Evolutionary conservation across 2,329 filamentous ascomycete genomes (phyloP).

Genomic region (Anisogramma anomala): DNA sequence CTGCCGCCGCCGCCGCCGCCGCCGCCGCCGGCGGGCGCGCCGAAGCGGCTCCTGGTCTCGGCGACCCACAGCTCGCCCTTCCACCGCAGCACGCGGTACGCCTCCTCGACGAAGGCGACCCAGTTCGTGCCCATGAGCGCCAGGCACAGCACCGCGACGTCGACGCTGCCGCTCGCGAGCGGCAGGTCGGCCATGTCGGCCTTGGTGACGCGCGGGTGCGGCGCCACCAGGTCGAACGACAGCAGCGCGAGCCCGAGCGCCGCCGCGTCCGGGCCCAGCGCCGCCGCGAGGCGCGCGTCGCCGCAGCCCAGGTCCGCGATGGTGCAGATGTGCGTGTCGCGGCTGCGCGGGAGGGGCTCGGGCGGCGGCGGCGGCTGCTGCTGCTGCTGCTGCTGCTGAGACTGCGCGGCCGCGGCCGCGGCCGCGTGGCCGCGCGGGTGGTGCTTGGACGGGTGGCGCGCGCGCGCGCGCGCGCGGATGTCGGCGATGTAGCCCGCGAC

Average conservation of each 20-base stretch:
- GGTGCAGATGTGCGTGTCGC: conserved; percentile 50
- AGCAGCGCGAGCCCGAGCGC: conserved; percentile 63
- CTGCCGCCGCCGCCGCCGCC: conserved; percentile 32
- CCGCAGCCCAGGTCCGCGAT: conserved; percentile 92
- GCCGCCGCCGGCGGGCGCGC: conserved; percentile 32
- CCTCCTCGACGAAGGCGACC: conserved; percentile 93
- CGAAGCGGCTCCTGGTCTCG: conserved; percentile 85
- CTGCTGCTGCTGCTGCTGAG: conserved; percentile 19
- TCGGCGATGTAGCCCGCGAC: conserved; percentile 74
- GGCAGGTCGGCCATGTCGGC: conserved; percentile 84
- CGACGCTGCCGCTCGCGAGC: conserved; percentile 59
- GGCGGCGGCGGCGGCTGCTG: conserved; percentile 16
- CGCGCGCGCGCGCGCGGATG: conserved; percentile 55
- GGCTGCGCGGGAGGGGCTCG: conserved; percentile 57
- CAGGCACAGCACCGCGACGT: conserved; percentile 88
- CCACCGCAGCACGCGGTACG: conserved; percentile 80
- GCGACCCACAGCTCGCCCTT: conserved; percentile 95
- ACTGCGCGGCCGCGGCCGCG: conserved; percentile 18
- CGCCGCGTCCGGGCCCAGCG: conserved; percentile 50
- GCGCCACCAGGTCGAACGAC: conserved; percentile 78
- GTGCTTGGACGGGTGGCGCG: conserved; percentile 22
- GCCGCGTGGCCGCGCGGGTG: too few species aligned
- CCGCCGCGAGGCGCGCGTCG: conserved; percentile 68
- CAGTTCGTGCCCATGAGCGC: conserved; percentile 99
- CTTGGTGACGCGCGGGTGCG: conserved; percentile 64